Evolutionary conservation across 2,329 filamentous ascomycete species (phyloP), one percentile per base, ranked within the genome.

Genomic region (Aphanocladium album): DNA sequence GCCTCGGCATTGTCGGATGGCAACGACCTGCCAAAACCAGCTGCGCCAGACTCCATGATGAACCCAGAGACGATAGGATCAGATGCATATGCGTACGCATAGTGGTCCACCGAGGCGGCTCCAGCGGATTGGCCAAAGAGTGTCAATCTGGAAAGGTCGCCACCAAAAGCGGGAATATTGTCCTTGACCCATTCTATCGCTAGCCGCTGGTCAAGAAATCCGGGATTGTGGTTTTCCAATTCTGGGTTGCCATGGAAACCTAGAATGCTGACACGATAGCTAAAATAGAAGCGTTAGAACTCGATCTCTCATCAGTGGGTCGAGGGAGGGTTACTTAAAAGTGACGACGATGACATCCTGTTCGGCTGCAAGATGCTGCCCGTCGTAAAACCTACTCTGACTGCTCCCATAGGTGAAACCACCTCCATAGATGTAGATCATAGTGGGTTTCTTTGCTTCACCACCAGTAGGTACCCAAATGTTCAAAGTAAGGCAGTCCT

Each of bases 111-210:
- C 7, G 49, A 52, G 23, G 27, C 49, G n/a, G 11, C 49, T 4
- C 49, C 49, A 7, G 49, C 49, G n/a, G 49, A 52, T 35, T 52
- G 23, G 12, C 49, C 49, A 35, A 52, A 52, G 6, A 52, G 49
- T 7, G 49, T 52, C 14, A 52, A 14, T 11, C 49, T 12, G 3
- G 27, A 17, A 5, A 17, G 27, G 27, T 52, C 49, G 49, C 49
- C 49, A 35, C 49, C 49, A 52, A 52, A 52, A n/a, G 49, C 49
- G 3, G 49, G 11, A n/a, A 52, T 52, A 52, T 52, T 52, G 14
- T 52, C 49, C 19, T 19, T 12, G 5, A 52, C 49, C 49, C 49
- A 52, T 35, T 52, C 49, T 14, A 52, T 35, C 3, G 49, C 49
- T 35, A 52, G 27, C 19, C 49, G 9, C 49, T 52, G 49, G 27